Conservation (phyloP, 2,329 filamentous ascomycete species). For the Colletotrichum sp. region DNA sequence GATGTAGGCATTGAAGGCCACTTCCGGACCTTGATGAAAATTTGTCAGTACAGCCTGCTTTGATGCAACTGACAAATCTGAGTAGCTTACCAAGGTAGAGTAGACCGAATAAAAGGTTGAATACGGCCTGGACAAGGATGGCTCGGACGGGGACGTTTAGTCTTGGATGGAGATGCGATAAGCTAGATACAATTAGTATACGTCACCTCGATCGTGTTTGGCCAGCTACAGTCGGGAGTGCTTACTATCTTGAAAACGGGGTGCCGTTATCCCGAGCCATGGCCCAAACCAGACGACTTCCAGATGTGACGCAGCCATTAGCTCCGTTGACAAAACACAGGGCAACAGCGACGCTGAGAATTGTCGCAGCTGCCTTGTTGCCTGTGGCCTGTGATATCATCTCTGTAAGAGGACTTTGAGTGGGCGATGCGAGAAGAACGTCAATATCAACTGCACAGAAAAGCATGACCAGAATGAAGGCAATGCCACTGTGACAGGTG, state of each 20-base stretch:
- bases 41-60: background rate
- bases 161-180: constrained; percentile 33
- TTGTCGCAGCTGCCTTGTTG: constrained; percentile 26
- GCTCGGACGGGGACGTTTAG: constrained; percentile 47
- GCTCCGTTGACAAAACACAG: constrained; percentile 33
- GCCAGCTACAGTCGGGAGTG: no score
- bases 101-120: constrained; percentile 50
- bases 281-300: constrained; percentile 41
- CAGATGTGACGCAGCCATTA: constrained; percentile 37
- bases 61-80: background rate
- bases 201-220: fast-evolving
- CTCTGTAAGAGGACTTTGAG: constrained; percentile 47
- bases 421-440: constrained; percentile 40
- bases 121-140: constrained; percentile 43
- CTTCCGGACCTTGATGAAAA: constrained; percentile 32
- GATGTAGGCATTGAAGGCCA: constrained; percentile 52
- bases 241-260: constrained; percentile 3
- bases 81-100: constrained; percentile 43
- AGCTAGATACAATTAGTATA: background rate
- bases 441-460: constrained; percentile 47
- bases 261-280: constrained; percentile 40
- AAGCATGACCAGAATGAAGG: constrained; percentile 46
- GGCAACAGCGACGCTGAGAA: constrained; percentile 31
- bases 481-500: constrained; percentile 33
- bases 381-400: constrained; percentile 36